phyloP scores from a whole-genome alignment of 78 protist genomes.

The Capsaspora owczarzaki region DNA sequence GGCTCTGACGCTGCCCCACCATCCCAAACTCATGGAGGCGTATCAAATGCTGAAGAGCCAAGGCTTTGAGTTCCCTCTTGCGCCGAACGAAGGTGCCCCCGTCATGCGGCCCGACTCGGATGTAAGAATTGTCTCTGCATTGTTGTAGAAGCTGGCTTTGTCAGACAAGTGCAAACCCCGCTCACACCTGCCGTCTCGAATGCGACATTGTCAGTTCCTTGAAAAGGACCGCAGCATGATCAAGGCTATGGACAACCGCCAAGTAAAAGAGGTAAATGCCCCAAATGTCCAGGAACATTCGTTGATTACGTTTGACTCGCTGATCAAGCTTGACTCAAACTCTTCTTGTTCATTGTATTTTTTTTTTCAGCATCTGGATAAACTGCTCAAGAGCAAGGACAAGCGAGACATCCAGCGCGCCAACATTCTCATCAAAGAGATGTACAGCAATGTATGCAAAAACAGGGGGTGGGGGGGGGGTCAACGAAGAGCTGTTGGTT shows the following conservation, averaged over 20 bases:
- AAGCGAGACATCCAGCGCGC: not conserved
- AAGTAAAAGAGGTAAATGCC: too few relatives aligned
- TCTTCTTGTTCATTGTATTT: not conserved
- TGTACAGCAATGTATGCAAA: not conserved
- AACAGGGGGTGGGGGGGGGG: too few relatives aligned
- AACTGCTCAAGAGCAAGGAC: not conserved
- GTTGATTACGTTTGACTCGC: too few relatives aligned
- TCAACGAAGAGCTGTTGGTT: too few relatives aligned
- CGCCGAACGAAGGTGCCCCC: not conserved
- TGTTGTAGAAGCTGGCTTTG: not conserved
- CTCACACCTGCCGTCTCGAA: too few relatives aligned
- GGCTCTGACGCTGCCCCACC: not conserved
- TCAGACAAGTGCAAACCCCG: too few relatives aligned
- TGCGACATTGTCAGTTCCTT: too few relatives aligned
- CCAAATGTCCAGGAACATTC: too few relatives aligned
- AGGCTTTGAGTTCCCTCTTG: not conserved
- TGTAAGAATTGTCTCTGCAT: not conserved
- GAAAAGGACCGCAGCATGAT: too few relatives aligned
- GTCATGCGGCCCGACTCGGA: not conserved
- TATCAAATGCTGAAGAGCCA: conserved; percentile 23
- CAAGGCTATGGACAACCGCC: too few relatives aligned
- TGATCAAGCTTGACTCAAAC: too few relatives aligned
- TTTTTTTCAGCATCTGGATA: not conserved
- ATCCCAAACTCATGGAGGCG: conserved; percentile 18
- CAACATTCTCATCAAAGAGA: not conserved